These are phyloP conservation scores for Hemileccinum impolitum DNA, from an alignment of 768 basidiomycete species.

Conservation along the genomic window DNA sequence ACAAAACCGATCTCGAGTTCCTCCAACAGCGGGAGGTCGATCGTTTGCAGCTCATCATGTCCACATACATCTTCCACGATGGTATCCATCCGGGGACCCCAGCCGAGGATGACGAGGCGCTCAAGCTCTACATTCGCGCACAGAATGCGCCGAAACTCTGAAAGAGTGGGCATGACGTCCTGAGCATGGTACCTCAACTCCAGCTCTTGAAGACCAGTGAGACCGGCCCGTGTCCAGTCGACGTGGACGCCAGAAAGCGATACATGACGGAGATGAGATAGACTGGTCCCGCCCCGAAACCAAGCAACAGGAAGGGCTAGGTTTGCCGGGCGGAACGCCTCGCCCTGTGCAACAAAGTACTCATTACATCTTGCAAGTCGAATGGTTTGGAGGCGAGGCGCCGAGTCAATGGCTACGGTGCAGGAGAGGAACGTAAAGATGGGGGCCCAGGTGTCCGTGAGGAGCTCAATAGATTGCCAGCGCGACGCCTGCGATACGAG, in stretches of 20 bases:
- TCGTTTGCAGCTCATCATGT: constrained; percentile 7
- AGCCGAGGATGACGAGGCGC: constrained; percentile 48
- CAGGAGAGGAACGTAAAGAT: constrained; percentile 49
- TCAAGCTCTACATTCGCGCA: constrained; percentile 37
- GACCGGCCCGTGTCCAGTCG: constrained; percentile 44
- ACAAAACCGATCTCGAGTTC: constrained; percentile 43
- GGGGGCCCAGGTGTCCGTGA: constrained; percentile 60
- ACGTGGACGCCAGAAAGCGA: constrained; percentile 56
- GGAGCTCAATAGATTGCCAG: constrained; percentile 48
- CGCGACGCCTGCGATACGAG: constrained; percentile 43
- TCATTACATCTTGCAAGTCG: constrained; percentile 56
- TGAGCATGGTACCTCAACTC: constrained; percentile 55
- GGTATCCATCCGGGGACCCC: constrained; percentile 42
- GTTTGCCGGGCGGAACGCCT: constrained; percentile 41
- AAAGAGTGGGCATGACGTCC: constrained; percentile 52
- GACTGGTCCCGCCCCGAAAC: constrained; percentile 35
- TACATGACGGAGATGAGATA: constrained; percentile 38
- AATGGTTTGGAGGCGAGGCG: constrained; percentile 39
- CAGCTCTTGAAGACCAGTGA: constrained; percentile 43
- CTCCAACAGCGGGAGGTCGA: constrained; percentile 31
- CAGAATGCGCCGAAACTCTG: constrained; percentile 45
- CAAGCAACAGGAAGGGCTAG: constrained; percentile 41
- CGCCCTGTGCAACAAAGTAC: constrained; percentile 46
- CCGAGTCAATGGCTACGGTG: constrained; percentile 32
- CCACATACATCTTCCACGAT: not conserved